phyloP scores from a whole-genome alignment of 768 basidiomycete species.

The Pisolithus tinctorius region DNA sequence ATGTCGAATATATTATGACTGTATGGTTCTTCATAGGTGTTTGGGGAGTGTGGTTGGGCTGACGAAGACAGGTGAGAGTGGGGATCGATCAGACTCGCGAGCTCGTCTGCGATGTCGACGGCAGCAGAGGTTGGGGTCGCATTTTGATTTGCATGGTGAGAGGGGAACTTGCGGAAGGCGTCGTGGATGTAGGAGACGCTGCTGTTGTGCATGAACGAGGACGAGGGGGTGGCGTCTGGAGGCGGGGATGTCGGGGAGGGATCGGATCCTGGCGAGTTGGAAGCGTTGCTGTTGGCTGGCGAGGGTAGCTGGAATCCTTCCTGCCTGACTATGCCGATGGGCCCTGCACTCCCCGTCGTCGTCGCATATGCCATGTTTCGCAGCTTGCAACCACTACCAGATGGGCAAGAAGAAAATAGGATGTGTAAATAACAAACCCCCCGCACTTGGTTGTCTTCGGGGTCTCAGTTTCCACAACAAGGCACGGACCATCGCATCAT shows the following conservation, averaged over 20 bases:
- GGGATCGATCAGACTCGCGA: slow-evolving; percentile 50
- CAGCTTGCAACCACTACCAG: background rate
- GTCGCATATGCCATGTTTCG: background rate
- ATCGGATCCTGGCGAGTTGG: slow-evolving; percentile 9
- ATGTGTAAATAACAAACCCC: background rate
- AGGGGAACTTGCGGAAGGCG: slow-evolving; percentile 47
- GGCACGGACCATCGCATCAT: background rate
- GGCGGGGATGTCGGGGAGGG: slow-evolving; percentile 20
- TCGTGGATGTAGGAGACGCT: slow-evolving; percentile 42
- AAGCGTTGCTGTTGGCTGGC: slow-evolving; percentile 26
- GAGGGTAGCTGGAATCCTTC: slow-evolving; percentile 68
- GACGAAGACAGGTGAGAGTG: slow-evolving; percentile 28
- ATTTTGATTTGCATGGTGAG: slow-evolving; percentile 10
- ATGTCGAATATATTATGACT: slow-evolving; percentile 61
- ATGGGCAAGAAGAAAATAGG: background rate
- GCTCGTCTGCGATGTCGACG: slow-evolving; percentile 64
- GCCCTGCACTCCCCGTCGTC: no score
- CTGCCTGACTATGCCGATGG: slow-evolving; percentile 39
- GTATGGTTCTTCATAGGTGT: slow-evolving; percentile 33
- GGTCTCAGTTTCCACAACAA: background rate
- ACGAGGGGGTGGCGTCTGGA: slow-evolving; percentile 20
- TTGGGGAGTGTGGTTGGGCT: slow-evolving; percentile 34
- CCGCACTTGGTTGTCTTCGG: background rate
- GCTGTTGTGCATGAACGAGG: slow-evolving; percentile 36
- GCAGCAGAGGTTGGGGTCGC: slow-evolving; percentile 4